Evolutionary conservation across 148 eudicot species (phyloP).

Genomic region (Arbutus unedo): DNA sequence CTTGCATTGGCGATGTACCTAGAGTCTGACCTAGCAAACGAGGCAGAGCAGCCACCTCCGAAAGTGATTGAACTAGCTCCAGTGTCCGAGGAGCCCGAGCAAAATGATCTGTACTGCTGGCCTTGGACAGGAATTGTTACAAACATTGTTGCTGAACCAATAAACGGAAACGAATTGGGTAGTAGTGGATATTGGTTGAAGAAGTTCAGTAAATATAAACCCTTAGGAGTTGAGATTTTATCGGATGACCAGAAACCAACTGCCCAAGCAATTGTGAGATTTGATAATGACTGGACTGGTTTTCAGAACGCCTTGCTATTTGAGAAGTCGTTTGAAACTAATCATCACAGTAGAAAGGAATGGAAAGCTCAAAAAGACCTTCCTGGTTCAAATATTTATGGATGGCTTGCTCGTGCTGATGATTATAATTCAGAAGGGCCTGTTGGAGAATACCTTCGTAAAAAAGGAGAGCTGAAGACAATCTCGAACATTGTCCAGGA

Average conservation of each 20-base stretch:
- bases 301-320: conserved; percentile 60
- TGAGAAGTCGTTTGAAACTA: conserved; percentile 67
- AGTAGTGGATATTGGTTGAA: conserved; percentile 45
- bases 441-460: conserved; percentile 60
- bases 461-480: conserved; percentile 52
- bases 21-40: conserved; percentile 43
- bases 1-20: conserved; percentile 61
- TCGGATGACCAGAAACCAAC: conserved; percentile 31
- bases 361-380: conserved; percentile 35
- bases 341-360: conserved; percentile 56
- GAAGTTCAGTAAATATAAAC: conserved; percentile 46
- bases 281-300: conserved; percentile 63
- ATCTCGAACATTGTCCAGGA: conserved; percentile 44
- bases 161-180: conserved; percentile 28
- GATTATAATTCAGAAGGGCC: conserved; percentile 52
- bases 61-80: conserved; percentile 29
- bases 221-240: conserved; percentile 42
- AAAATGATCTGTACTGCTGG: conserved; percentile 49
- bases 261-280: conserved; percentile 52
- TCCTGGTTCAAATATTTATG: conserved; percentile 46
- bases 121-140: conserved; percentile 75
- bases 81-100: conserved; percentile 25
- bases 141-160: conserved; percentile 40
- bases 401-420: conserved; percentile 77
- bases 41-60: conserved; percentile 19